A percentile compares a stretch with the other conserved stretches of the same genome.
phyloP scores from a whole-genome alignment of 2,329 filamentous ascomycete species.

The Penicillium sp. region DNA sequence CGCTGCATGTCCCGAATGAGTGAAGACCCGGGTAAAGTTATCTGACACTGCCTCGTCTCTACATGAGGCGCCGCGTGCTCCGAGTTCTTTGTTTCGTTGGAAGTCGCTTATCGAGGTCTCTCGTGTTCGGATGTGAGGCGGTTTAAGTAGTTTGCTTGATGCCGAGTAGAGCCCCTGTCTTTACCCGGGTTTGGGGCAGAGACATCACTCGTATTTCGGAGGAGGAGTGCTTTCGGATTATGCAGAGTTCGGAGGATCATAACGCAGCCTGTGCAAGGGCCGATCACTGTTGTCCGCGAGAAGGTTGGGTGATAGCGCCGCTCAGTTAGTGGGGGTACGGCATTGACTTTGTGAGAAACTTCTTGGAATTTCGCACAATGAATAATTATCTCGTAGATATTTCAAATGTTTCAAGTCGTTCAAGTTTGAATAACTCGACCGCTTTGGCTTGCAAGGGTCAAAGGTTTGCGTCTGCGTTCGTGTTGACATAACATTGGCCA shows the following conservation, averaged over 20 bases:
- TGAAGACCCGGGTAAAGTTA: conserved; percentile 12
- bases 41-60: conserved; percentile 21
- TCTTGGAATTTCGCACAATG: too few species aligned
- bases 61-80: conserved; percentile 9
- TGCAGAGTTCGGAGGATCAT: too few species aligned
- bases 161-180: not conserved
- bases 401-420: not conserved
- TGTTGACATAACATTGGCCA: not conserved
- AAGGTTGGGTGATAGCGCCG: too few species aligned
- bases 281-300: not conserved
- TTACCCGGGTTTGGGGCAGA: not conserved
- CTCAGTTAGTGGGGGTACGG: too few species aligned
- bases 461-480: conserved; percentile 1
- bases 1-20: conserved; percentile 1
- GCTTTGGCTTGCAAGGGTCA: not conserved
- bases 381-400: not conserved
- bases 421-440: not conserved
- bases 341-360: too few species aligned
- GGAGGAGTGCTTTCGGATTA: too few species aligned
- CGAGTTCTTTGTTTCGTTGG: conserved; percentile 3
- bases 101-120: conserved; percentile 6
- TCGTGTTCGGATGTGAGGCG: not conserved
- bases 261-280: not conserved
- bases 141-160: not conserved
- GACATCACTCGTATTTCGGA: not conserved